Conservation (phyloP, 257 asterid species). For the Lantana camara region DNA sequence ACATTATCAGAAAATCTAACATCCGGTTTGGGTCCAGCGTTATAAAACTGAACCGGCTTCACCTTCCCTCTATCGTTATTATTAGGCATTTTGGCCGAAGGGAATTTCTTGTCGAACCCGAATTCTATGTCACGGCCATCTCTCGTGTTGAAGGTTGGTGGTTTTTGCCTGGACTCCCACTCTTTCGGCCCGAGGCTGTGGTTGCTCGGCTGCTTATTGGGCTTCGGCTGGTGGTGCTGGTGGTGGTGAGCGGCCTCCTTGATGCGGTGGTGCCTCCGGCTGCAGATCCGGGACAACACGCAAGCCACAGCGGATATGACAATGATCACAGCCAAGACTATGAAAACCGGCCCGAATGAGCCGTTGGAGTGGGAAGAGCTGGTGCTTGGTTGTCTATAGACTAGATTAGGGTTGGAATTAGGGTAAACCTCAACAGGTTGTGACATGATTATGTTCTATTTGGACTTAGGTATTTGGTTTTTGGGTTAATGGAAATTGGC, state of each 20-base stretch:
- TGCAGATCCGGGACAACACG: slow-evolving; percentile 55
- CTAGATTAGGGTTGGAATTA: slow-evolving; percentile 31
- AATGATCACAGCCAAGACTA: slow-evolving; percentile 58
- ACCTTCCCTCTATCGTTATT: slow-evolving; percentile 31
- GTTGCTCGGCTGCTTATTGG: not conserved
- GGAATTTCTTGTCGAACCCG: slow-evolving; percentile 43
- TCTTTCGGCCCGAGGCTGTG: slow-evolving; percentile 36
- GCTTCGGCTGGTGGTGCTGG: slow-evolving; percentile 21
- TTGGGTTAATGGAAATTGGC: slow-evolving; percentile 25
- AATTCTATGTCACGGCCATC: slow-evolving; percentile 60
- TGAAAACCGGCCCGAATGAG: slow-evolving; percentile 61
- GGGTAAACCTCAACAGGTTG: slow-evolving; percentile 51
- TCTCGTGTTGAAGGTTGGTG: slow-evolving; percentile 28
- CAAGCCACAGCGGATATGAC: slow-evolving; percentile 50
- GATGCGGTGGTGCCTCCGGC: slow-evolving; percentile 34
- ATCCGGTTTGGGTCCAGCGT: slow-evolving; percentile 38
- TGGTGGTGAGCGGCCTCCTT: slow-evolving; percentile 24
- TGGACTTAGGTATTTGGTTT: not conserved
- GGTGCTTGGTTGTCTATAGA: slow-evolving; percentile 31
- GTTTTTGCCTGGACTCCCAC: slow-evolving; percentile 37
- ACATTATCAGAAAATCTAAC: slow-evolving; percentile 55
- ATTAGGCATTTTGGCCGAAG: not conserved
- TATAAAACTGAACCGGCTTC: not conserved
- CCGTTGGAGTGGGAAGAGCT: slow-evolving; percentile 45
- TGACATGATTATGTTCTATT: slow-evolving; percentile 38